phyloP scores from a whole-genome alignment of 768 basidiomycete species.

The Serpula lacrymans region DNA sequence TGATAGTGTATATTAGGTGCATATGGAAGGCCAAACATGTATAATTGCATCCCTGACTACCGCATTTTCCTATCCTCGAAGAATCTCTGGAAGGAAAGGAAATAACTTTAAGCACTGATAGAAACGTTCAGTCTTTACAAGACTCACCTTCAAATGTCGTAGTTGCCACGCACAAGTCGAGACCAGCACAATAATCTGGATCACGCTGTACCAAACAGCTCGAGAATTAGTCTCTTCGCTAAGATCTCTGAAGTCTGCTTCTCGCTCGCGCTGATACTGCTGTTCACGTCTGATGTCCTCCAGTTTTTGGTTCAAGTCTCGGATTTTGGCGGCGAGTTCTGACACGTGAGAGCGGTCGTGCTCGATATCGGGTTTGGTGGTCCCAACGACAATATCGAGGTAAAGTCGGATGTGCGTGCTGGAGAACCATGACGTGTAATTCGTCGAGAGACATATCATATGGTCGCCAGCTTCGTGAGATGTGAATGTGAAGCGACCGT shows the following conservation, averaged over 20 bases:
- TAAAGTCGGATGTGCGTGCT: slow-evolving; percentile 89
- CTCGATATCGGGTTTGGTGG: slow-evolving; percentile 80
- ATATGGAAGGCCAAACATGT: too few relatives aligned
- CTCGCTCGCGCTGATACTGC: slow-evolving; percentile 95
- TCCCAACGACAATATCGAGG: slow-evolving; percentile 91
- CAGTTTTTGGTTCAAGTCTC: slow-evolving; percentile 90
- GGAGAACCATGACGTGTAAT: slow-evolving; percentile 87
- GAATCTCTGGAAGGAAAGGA: slow-evolving; percentile 55
- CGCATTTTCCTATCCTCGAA: slow-evolving; percentile 85
- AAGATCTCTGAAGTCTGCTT: slow-evolving; percentile 83
- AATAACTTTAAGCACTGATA: slow-evolving; percentile 4
- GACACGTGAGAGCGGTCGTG: slow-evolving; percentile 84
- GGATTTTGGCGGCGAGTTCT: slow-evolving; percentile 75
- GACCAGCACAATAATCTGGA: slow-evolving; percentile 82
- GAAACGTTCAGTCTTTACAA: slow-evolving; percentile 3
- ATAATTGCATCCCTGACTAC: too few relatives aligned
- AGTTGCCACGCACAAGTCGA: slow-evolving; percentile 92
- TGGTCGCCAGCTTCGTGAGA: slow-evolving; percentile 97
- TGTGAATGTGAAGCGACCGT: slow-evolving; percentile 95
- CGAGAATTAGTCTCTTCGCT: slow-evolving; percentile 89
- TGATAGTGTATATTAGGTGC: too few relatives aligned
- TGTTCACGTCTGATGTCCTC: slow-evolving; percentile 94
- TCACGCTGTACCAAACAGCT: slow-evolving; percentile 92
- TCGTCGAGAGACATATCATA: slow-evolving; percentile 92
- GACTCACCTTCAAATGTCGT: slow-evolving; percentile 79